Evolutionary conservation across 192 early-diverging fungal genomes (phyloP), one percentile per base, ranked within the genome.

Genomic region (Globomyces pollinis-pini): DNA sequence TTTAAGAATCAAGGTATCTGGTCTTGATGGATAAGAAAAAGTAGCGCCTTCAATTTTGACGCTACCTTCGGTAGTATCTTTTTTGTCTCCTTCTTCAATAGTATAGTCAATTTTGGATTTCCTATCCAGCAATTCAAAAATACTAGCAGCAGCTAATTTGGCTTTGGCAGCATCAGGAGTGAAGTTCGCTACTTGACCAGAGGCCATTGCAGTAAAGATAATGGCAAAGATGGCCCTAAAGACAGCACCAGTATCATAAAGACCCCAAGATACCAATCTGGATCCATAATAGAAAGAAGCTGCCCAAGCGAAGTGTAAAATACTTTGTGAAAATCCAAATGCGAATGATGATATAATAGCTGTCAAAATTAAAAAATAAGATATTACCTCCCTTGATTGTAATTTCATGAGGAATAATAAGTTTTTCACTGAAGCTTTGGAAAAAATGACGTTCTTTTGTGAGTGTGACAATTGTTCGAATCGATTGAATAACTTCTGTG

Each of bases 231-330:
- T 69, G 38, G 64, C 70, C 29, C 44, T 71, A 36, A 79, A 41
- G 29, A 85, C 64, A 16, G 73, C 55, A 1, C 59, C 69, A 2
- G 74, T 41, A 0, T 32, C 16, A 72, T 86, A 80, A 1, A 71
- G 30, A 11, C 65, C 65, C 39, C 71, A 65, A 35, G 77, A 59
- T 28, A 84, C 75, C 34, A 88, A 76, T 36, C 73, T 72, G 33
- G 86, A 64, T 30, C 91, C 91, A 62, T 90, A 92, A 73, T 76
- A 93, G 78, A 93, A 91, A 23, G 90, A 86, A 18, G 93, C 74
- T 2, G 84, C 81, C 52, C 90, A 88, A 18, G 88, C 73, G 50
- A 86, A 78, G 49, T 91, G 84, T 62, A 83, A 77, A 44, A 84
- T 68, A 38, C 74, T 78, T 60, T 89, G 84, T 11, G 86, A 76